phyloP scores from a whole-genome alignment of 2,329 filamentous ascomycete genomes.

The Apiospora sp. region DNA sequence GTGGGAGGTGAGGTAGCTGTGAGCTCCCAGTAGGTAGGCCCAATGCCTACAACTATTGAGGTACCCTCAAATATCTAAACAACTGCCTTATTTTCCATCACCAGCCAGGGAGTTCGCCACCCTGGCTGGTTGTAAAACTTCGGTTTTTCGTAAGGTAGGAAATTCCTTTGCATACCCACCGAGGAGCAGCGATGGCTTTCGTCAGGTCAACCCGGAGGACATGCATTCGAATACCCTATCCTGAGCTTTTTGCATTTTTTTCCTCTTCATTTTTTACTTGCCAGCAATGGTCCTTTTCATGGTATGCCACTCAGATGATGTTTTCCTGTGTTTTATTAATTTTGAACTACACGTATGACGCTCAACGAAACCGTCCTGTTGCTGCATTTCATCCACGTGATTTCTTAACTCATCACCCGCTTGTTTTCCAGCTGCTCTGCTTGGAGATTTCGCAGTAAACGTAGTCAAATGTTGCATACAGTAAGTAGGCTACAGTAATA shows the following conservation, averaged over 20 bases:
- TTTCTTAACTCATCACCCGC: neutral
- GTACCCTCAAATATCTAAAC: slow-evolving; percentile 9
- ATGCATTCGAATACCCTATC: neutral
- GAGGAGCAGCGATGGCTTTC: slow-evolving; percentile 6
- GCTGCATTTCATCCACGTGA: neutral
- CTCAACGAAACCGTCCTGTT: neutral
- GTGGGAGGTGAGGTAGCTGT: neutral
- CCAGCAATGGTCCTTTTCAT: neutral
- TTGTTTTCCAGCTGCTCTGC: neutral
- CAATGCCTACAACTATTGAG: neutral
- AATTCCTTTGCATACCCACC: neutral
- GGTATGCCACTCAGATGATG: neutral
- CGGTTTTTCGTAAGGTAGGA: slow-evolving; percentile 14
- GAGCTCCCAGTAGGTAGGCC: slow-evolving; percentile 7
- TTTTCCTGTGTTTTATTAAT: neutral
- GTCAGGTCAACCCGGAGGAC: slow-evolving; percentile 1
- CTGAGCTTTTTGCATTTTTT: slow-evolving; percentile 2
- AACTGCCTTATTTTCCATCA: neutral
- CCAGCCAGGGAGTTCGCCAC: neutral
- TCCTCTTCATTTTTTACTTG: neutral
- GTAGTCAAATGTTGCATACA: no score
- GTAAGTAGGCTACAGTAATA: neutral
- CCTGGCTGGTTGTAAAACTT: neutral
- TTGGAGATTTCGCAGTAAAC: no score
- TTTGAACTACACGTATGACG: neutral